Conservation (phyloP, 768 basidiomycete genomes). For the Tylopilus plumbeoviolaceoides region DNA sequence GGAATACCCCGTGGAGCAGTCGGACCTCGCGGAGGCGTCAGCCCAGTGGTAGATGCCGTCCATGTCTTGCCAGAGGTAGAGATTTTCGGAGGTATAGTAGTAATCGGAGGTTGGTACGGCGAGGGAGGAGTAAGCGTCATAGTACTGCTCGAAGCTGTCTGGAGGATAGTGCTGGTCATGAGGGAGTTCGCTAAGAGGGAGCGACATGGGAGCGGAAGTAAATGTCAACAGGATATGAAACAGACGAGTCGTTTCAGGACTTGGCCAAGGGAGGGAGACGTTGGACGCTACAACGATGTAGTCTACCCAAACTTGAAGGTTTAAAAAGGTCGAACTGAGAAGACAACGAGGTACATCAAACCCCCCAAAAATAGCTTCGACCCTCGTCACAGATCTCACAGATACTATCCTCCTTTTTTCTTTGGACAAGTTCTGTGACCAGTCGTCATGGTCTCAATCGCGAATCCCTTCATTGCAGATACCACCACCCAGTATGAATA, state of each 20-base stretch:
- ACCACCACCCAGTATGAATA: neutral
- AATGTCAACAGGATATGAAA: slow-evolving; percentile 25
- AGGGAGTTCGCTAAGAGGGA: slow-evolving; percentile 18
- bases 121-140: slow-evolving; percentile 19
- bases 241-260: slow-evolving; percentile 6
- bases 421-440: slow-evolving; percentile 19
- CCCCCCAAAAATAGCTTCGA: slow-evolving; percentile 20
- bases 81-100: slow-evolving; percentile 27
- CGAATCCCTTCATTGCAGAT: slow-evolving; percentile 11
- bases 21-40: slow-evolving; percentile 26
- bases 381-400: slow-evolving; percentile 12
- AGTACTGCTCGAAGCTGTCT: slow-evolving; percentile 22
- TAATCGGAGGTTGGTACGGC: slow-evolving; percentile 19
- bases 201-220: slow-evolving; percentile 23
- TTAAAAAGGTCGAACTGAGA: slow-evolving; percentile 21
- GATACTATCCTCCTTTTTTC: slow-evolving; percentile 7
- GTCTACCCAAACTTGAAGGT: slow-evolving; percentile 12
- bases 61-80: slow-evolving; percentile 26
- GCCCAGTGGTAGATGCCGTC: slow-evolving; percentile 27
- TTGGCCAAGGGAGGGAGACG: slow-evolving; percentile 4
- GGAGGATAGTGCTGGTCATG: slow-evolving; percentile 18
- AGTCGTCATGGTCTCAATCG: slow-evolving; percentile 22
- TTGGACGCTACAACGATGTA: slow-evolving; percentile 19
- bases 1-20: slow-evolving; percentile 19
- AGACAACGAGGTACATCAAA: slow-evolving; percentile 22